phyloP scores from a whole-genome alignment of 2,329 filamentous ascomycete species.

The Fusarium veterinarium region DNA sequence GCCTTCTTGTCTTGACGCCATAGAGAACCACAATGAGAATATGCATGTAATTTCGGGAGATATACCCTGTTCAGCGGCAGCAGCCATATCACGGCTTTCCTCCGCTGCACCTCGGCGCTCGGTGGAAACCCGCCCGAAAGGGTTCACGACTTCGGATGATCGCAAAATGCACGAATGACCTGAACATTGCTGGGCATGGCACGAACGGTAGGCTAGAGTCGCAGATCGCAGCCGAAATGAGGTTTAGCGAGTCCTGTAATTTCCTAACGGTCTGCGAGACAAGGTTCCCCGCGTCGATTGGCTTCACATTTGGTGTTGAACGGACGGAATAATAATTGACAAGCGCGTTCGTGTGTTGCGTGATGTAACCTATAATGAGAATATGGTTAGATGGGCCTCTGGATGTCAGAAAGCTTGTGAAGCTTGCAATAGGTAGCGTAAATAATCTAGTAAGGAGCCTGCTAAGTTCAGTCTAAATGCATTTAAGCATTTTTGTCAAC shows the following conservation, averaged over 20 bases:
- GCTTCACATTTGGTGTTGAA: neutral
- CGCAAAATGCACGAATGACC: neutral
- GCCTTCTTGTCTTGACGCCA: slow-evolving; percentile 24
- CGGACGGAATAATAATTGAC: neutral
- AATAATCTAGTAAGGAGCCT: neutral
- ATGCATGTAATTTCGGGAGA: slow-evolving; percentile 34
- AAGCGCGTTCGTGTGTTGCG: neutral
- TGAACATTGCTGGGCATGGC: neutral
- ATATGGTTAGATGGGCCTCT: neutral
- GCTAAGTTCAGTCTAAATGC: fast-evolving
- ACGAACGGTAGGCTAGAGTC: neutral
- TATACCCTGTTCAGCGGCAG: slow-evolving; percentile 23
- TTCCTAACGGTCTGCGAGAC: neutral
- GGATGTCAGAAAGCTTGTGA: neutral
- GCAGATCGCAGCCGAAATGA: slow-evolving; percentile 6
- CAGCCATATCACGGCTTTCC: neutral
- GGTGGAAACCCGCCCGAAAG: slow-evolving; percentile 12
- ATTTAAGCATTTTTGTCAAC: neutral
- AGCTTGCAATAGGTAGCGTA: fast-evolving
- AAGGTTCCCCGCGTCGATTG: slow-evolving; percentile 11
- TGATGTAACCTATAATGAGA: neutral
- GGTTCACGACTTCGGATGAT: neutral
- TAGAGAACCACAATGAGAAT: slow-evolving; percentile 27
- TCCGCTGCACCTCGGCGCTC: slow-evolving; percentile 25
- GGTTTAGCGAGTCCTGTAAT: slow-evolving; percentile 8